phyloP scores from a whole-genome alignment of 2,329 filamentous ascomycete genomes.

The Colletotrichum theobromicola region DNA sequence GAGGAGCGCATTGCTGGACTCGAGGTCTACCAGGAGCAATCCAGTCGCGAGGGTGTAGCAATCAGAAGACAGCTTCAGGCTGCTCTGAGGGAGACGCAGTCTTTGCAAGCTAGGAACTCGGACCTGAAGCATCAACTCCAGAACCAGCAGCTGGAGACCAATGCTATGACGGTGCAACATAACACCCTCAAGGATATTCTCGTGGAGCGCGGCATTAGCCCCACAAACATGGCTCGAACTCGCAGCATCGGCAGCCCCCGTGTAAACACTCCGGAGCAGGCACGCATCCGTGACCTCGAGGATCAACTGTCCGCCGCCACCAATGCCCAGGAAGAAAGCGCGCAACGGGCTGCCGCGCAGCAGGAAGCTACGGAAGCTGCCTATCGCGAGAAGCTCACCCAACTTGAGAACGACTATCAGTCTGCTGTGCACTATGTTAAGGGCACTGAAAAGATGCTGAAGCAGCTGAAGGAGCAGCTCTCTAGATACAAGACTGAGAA shows the following conservation, averaged over 20 bases:
- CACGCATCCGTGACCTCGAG: constrained; percentile 83
- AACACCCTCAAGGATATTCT: constrained; percentile 93
- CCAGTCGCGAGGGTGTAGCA: constrained; percentile 88
- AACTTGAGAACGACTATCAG: constrained; percentile 96
- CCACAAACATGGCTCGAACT: constrained; percentile 73
- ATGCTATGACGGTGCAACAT: constrained; percentile 90
- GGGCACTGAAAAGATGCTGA: constrained; percentile 98
- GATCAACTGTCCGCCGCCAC: constrained; percentile 80
- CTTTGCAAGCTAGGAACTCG: constrained; percentile 78
- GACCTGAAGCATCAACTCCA: constrained; percentile 85
- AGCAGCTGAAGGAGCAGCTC: constrained; percentile 98
- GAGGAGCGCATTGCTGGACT: constrained; percentile 97
- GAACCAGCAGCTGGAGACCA: constrained; percentile 89
- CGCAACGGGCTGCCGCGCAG: constrained; percentile 75
- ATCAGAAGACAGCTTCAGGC: constrained; percentile 90
- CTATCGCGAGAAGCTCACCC: constrained; percentile 91
- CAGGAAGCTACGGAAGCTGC: constrained; percentile 86
- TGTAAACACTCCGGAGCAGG: constrained; percentile 80
- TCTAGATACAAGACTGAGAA: constrained; percentile 90
- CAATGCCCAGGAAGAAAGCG: constrained; percentile 86
- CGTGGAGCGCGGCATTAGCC: constrained; percentile 84
- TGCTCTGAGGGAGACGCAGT: constrained; percentile 81
- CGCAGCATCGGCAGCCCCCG: constrained; percentile 76
- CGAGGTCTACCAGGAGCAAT: constrained; percentile 96
- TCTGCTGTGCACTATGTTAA: constrained; percentile 98